A percentile compares a stretch with the other conserved stretches of the same genome.
These are phyloP conservation scores for Exophiala spinifera DNA, from an alignment of 2,329 filamentous ascomycete genomes.

Conservation along the genomic window DNA sequence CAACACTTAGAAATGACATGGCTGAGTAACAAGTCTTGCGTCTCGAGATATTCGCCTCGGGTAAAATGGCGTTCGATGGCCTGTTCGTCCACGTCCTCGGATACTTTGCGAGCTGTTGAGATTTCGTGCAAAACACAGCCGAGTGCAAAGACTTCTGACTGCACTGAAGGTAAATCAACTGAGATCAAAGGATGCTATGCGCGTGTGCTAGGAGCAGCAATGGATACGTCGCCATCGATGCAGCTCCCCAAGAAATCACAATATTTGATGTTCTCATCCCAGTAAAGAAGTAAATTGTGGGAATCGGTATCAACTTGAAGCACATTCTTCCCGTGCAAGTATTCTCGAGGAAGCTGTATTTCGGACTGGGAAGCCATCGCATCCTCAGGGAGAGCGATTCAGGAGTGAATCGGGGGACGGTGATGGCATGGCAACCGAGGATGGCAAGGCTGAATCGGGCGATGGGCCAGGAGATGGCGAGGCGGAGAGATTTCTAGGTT, in stretches of 20 bases:
- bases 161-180: constrained; percentile 12
- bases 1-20: constrained; percentile 23
- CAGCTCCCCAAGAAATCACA: constrained; percentile 27
- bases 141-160: constrained; percentile 25
- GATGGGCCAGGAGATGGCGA: no score
- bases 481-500: no score
- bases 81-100: constrained; percentile 10
- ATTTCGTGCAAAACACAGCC: constrained; percentile 27
- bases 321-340: constrained; percentile 15
- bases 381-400: no score
- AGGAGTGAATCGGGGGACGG: no score
- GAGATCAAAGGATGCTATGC: not conserved
- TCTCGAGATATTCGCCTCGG: constrained; percentile 21
- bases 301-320: constrained; percentile 25
- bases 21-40: constrained; percentile 18
- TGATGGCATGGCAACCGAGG: no score
- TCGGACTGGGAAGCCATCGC: no score
- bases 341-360: no score
- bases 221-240: constrained; percentile 21
- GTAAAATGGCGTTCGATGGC: not conserved
- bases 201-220: not conserved
- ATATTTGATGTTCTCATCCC: constrained; percentile 21
- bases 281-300: constrained; percentile 27
- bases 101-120: constrained; percentile 18
- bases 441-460: no score